These are phyloP conservation scores for Picocystis salinarum DNA, from an alignment of 139 green algal species.

Conservation along the genomic window DNA sequence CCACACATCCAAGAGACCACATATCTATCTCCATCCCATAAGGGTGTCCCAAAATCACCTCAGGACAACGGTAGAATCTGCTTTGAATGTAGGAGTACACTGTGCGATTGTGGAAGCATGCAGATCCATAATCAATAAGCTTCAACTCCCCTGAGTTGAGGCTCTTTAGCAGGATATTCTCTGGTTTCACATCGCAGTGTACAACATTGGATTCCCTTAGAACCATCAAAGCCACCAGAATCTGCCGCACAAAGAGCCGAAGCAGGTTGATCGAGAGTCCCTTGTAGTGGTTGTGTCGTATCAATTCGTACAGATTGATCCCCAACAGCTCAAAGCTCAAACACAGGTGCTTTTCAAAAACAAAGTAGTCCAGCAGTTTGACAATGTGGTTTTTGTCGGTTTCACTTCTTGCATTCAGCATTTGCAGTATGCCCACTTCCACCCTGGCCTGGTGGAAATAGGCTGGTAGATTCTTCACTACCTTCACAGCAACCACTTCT, in stretches of 20 bases:
- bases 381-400: conserved; percentile 63
- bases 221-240: conserved; percentile 64
- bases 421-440: conserved; percentile 78
- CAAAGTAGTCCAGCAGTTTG: conserved; percentile 77
- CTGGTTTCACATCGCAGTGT: conserved; percentile 97
- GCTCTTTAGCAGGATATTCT: conserved; percentile 83
- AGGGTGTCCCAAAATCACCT: conserved; percentile 53
- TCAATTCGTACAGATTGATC: conserved; percentile 94
- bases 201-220: conserved; percentile 71
- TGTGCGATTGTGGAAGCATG: conserved; percentile 79
- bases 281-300: conserved; percentile 78
- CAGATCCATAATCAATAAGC: conserved; percentile 93
- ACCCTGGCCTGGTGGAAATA: conserved; percentile 83
- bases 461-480: conserved; percentile 96
- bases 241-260: conserved; percentile 63
- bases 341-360: conserved; percentile 79
- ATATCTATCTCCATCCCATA: conserved; percentile 88
- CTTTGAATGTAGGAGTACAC: conserved; percentile 96
- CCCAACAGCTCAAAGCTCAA: conserved; percentile 91
- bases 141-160: conserved; percentile 57
- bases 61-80: conserved; percentile 81
- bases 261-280: conserved; percentile 76
- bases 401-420: conserved; percentile 44
- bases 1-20: conserved; percentile 88
- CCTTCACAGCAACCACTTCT: conserved; percentile 61